These are phyloP conservation scores for Bonia amplexicaulis DNA, from an alignment of 176 grass and related monocot genomes.

Conservation along the genomic window DNA sequence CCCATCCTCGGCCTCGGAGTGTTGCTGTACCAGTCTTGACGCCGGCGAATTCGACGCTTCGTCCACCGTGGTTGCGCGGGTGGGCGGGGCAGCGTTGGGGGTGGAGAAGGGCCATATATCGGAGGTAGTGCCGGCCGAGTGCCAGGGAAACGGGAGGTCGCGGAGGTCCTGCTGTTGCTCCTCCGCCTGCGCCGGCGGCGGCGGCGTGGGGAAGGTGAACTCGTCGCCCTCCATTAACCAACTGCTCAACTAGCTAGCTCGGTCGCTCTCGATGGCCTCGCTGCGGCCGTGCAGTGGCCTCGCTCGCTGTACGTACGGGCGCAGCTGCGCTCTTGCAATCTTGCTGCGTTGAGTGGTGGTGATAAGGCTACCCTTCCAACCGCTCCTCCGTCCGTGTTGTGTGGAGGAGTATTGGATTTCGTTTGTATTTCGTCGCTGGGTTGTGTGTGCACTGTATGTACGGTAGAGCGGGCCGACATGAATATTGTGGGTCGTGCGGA, in stretches of 20 bases:
- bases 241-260: too few relatives aligned
- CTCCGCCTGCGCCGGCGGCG: neutral
- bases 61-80: neutral
- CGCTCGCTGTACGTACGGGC: too few relatives aligned
- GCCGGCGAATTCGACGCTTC: neutral
- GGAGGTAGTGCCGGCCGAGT: neutral
- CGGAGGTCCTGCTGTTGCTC: neutral
- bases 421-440: too few relatives aligned
- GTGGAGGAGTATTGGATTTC: too few relatives aligned
- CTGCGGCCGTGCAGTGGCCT: neutral
- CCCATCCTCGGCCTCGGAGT: neutral
- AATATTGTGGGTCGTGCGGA: too few relatives aligned
- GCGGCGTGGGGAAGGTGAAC: conserved; percentile 29
- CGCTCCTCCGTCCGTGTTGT: too few relatives aligned
- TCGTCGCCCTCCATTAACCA: conserved; percentile 3
- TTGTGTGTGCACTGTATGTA: too few relatives aligned
- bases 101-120: conserved; percentile 35
- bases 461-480: too few relatives aligned
- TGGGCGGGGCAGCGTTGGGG: neutral
- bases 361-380: too few relatives aligned
- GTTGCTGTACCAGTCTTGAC: neutral
- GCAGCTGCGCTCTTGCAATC: too few relatives aligned
- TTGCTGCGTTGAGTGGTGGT: too few relatives aligned
- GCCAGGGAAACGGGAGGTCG: neutral
- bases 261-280: too few relatives aligned